Conservation (phyloP, 2,329 filamentous ascomycete genomes). For the Stachybotrys elegans region DNA sequence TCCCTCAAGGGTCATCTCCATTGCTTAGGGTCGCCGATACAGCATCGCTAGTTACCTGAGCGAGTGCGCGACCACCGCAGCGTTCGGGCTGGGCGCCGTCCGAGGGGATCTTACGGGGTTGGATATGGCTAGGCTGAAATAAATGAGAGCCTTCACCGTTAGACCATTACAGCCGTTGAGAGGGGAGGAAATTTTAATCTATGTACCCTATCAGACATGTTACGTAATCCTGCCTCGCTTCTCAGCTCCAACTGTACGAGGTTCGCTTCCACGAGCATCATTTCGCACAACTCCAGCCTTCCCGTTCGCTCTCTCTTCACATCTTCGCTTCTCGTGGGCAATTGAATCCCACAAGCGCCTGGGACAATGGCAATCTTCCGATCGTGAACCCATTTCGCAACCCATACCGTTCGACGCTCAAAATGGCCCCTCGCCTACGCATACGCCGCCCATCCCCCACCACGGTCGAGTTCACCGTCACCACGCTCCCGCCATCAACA, state of each 20-base stretch:
- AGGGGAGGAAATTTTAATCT: background rate
- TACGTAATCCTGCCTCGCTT: too few species aligned
- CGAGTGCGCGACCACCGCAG: constrained; percentile 62
- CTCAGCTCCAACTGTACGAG: too few species aligned
- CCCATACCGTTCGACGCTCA: too few species aligned
- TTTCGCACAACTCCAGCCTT: too few species aligned
- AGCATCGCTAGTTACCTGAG: constrained; percentile 63
- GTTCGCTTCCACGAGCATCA: too few species aligned
- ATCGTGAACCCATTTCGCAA: too few species aligned
- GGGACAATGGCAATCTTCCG: too few species aligned
- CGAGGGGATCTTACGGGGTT: constrained; percentile 51
- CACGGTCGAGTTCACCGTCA: constrained; percentile 89
- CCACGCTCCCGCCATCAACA: constrained; percentile 61
- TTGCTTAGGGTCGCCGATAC: constrained; percentile 58
- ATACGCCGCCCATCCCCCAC: constrained; percentile 72
- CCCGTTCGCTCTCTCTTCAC: too few species aligned
- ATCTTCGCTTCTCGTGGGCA: too few species aligned
- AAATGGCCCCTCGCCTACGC: constrained; percentile 53
- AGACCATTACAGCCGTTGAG: constrained; percentile 57
- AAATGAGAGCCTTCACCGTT: constrained; percentile 53
- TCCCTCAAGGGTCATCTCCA: constrained; percentile 66
- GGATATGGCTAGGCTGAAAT: constrained; percentile 44
- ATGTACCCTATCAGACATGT: constrained; percentile 14
- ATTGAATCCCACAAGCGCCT: too few species aligned
- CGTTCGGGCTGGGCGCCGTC: constrained; percentile 64